Conservation (phyloP, 2,329 filamentous ascomycete genomes). For the Trichoderma oligosporum region DNA sequence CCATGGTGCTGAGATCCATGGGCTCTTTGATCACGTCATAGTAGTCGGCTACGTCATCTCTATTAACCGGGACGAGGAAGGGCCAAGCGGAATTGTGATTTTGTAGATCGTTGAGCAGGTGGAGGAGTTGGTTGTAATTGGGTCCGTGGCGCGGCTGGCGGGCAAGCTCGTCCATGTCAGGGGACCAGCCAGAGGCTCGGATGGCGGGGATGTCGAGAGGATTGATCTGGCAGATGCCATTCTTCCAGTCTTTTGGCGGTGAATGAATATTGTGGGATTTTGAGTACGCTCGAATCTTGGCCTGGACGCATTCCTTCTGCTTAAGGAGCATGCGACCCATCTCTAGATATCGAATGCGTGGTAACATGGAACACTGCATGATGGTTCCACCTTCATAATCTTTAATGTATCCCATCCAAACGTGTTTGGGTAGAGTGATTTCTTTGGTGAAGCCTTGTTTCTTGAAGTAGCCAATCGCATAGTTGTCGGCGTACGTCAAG, state of each 20-base stretch:
- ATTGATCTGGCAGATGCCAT: conserved; percentile 70
- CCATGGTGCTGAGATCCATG: conserved; percentile 96
- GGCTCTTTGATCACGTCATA: conserved; percentile 98
- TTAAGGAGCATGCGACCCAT: conserved; percentile 90
- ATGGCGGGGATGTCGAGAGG: conserved; percentile 85
- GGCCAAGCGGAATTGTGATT: conserved; percentile 94
- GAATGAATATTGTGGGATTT: conserved; percentile 83
- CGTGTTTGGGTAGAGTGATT: conserved; percentile 81
- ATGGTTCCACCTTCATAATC: conserved; percentile 98
- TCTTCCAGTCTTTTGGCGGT: conserved; percentile 82
- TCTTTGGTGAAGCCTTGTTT: conserved; percentile 99
- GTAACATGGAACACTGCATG: conserved; percentile 98
- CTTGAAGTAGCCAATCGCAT: conserved; percentile 98
- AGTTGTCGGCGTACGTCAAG: conserved; percentile 97
- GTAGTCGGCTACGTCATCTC: conserved; percentile 96
- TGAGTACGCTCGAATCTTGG: conserved; percentile 89
- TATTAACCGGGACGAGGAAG: conserved; percentile 88
- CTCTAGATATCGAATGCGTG: conserved; percentile 90
- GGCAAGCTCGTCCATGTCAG: conserved; percentile 95
- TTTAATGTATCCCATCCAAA: conserved; percentile 99
- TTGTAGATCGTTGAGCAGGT: conserved; percentile 90
- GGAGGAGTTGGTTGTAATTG: conserved; percentile 90
- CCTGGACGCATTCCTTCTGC: conserved; percentile 91
- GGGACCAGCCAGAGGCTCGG: conserved; percentile 88
- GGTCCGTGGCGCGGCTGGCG: conserved; percentile 93